Evolutionary conservation across 139 green algal genomes (phyloP).

Genomic region (Pedinophyceae sp.): DNA sequence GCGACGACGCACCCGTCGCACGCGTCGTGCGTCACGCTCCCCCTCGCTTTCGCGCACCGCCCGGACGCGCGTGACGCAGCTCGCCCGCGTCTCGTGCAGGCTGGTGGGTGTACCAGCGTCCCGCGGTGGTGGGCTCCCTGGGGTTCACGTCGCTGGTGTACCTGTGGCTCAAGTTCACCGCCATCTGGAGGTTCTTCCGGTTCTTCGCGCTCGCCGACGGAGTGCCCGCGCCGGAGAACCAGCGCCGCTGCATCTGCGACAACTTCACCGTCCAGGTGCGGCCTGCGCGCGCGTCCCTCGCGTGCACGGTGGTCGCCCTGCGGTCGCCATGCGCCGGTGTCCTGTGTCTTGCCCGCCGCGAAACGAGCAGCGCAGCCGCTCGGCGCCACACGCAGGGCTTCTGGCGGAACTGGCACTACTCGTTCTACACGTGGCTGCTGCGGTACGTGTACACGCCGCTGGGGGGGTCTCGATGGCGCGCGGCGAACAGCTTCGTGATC

Average conservation of each 20-base stretch:
- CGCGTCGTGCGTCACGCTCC: too few relatives aligned
- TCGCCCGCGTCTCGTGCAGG: too few relatives aligned
- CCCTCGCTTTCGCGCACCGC: too few relatives aligned
- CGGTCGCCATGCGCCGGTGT: too few relatives aligned
- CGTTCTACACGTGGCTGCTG: neutral
- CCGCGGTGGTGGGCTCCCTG: neutral
- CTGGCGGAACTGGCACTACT: neutral
- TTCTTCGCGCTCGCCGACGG: neutral
- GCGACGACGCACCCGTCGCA: too few relatives aligned
- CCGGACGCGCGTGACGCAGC: too few relatives aligned
- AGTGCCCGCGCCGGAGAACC: neutral
- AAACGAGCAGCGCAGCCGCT: too few relatives aligned
- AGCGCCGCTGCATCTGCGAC: neutral
- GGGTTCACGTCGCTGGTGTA: neutral
- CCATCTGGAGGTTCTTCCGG: neutral
- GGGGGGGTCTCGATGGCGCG: too few relatives aligned
- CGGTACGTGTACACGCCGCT: neutral
- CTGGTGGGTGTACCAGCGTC: too few relatives aligned
- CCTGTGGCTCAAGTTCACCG: neutral
- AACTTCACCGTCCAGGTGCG: neutral
- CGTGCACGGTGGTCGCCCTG: too few relatives aligned
- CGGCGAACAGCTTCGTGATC: neutral
- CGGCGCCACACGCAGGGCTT: neutral
- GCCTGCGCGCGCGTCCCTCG: too few relatives aligned
- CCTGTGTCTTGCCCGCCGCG: too few relatives aligned